Evolutionary conservation across 345 rosid genomes (phyloP), one percentile per base, ranked within the genome.

Genomic region (Brassica napus): DNA sequence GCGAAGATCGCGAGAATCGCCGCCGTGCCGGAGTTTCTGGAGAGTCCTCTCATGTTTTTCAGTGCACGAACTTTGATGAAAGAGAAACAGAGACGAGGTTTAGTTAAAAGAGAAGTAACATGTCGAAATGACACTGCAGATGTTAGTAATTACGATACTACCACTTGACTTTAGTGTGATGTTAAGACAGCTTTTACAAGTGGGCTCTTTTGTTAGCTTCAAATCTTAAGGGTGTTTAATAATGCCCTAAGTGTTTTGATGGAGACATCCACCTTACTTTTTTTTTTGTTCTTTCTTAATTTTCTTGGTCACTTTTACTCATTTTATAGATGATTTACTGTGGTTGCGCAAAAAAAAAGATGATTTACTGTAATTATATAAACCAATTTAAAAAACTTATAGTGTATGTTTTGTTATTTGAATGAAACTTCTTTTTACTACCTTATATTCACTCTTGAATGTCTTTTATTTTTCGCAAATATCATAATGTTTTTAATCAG

Each of bases 81-180:
- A 74, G 69, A 77, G 52, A 24, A 44, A 28, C 11, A 63, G 30
- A 37, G 65, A 52, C 37, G 14, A 71, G 66, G 72, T 44, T 3
- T 32, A 47, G 8, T 70, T 72, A 82, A 82, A 82, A 71, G 63
- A 47, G 74, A 42, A 77, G 47, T 9, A 0, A 1, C 0, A 5
- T 55, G 18, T 0, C 0, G 18, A 81, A 80, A 83, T 35, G 75
- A 84, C 85, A 83, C 77, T 75, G 24, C 6, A 15, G 54, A 30
- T 55, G 12, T 2, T 0, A 10, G 3, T 80, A 77, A 39, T 75
- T 77, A 52, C 86, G 32, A 14, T 30, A 9, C 8, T 82, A 31
- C 85, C 87, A 82, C 84, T 82, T 79, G 71, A 77, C 80, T 76
- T 79, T 62, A n/a, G 5, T n/a, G 12, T 66, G 62, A 10, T 63